Evolutionary conservation across 192 early-diverging fungal genomes (phyloP).

Genomic region (Linnemannia hyalina): DNA sequence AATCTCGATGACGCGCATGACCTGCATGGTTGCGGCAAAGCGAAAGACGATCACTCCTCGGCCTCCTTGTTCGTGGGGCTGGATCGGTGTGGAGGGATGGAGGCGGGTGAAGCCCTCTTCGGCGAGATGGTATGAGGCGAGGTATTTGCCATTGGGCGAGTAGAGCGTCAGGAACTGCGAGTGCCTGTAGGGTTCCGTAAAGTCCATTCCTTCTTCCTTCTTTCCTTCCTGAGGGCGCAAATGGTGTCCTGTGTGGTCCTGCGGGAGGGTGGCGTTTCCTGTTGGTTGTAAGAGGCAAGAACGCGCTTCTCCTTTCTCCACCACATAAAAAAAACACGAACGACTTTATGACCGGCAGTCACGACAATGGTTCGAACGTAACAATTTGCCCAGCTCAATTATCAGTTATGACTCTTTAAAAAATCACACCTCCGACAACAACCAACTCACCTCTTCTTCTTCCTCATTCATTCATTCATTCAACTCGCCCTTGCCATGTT

Average conservation of each 20-base stretch:
- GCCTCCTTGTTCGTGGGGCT: slow-evolving; percentile 56
- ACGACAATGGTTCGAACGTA: too few relatives aligned
- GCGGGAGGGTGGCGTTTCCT: too few relatives aligned
- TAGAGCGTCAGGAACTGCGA: slow-evolving; percentile 65
- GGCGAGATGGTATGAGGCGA: slow-evolving; percentile 71
- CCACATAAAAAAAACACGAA: too few relatives aligned
- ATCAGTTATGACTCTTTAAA: neutral
- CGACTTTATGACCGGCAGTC: too few relatives aligned
- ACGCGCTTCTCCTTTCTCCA: too few relatives aligned
- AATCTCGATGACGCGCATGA: slow-evolving; percentile 73
- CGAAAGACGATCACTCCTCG: slow-evolving; percentile 78
- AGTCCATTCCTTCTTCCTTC: slow-evolving; percentile 61
- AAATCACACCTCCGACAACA: too few relatives aligned
- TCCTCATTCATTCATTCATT: neutral
- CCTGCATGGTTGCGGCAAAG: slow-evolving; percentile 70
- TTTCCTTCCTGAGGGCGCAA: neutral
- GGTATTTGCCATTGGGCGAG: slow-evolving; percentile 72
- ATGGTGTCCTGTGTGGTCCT: neutral
- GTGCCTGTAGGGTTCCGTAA: slow-evolving; percentile 79
- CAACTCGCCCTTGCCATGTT: slow-evolving; percentile 56
- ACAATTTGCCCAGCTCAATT: neutral
- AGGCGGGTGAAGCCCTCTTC: slow-evolving; percentile 49
- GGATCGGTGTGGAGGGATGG: slow-evolving; percentile 48
- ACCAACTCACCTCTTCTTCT: neutral
- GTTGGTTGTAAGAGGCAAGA: too few relatives aligned